These are phyloP conservation scores for Centella asiatica DNA, from an alignment of 129 eudicot genomes.

Conservation along the genomic window DNA sequence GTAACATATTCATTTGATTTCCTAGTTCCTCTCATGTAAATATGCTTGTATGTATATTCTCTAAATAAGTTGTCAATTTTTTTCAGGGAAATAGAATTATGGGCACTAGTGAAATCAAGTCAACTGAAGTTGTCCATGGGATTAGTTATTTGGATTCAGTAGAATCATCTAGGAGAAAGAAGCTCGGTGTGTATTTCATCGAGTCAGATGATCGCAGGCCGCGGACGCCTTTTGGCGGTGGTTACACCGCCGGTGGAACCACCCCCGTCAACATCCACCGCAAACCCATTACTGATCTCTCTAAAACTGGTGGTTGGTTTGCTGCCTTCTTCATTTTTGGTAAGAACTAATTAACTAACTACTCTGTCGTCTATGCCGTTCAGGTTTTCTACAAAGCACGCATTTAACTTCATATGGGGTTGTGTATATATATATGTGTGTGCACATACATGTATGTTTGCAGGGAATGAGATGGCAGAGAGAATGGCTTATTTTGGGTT, in stretches of 20 bases:
- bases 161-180: conserved; percentile 26
- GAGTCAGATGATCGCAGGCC: conserved; percentile 69
- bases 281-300: conserved; percentile 63
- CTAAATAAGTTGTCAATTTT: background rate
- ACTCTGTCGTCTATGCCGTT: too few relatives aligned
- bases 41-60: background rate
- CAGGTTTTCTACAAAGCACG: too few relatives aligned
- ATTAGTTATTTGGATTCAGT: background rate
- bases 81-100: conserved; percentile 7
- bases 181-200: conserved; percentile 48
- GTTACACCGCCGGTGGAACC: conserved; percentile 50
- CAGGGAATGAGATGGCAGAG: conserved; percentile 98
- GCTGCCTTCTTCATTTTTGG: conserved; percentile 92
- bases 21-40: too few relatives aligned
- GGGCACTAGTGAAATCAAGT: conserved; percentile 42
- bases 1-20: too few relatives aligned
- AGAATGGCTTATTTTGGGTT: conserved; percentile 96
- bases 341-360: conserved; percentile 15
- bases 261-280: conserved; percentile 79
- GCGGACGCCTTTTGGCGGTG: conserved; percentile 70
- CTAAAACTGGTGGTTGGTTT: conserved; percentile 87
- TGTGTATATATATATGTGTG: background rate
- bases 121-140: conserved; percentile 29
- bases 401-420: too few relatives aligned
- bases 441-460: too few relatives aligned